These are phyloP conservation scores for Podospora appendiculata DNA, from an alignment of 495 filamentous ascomycete genomes.

Conservation along the genomic window DNA sequence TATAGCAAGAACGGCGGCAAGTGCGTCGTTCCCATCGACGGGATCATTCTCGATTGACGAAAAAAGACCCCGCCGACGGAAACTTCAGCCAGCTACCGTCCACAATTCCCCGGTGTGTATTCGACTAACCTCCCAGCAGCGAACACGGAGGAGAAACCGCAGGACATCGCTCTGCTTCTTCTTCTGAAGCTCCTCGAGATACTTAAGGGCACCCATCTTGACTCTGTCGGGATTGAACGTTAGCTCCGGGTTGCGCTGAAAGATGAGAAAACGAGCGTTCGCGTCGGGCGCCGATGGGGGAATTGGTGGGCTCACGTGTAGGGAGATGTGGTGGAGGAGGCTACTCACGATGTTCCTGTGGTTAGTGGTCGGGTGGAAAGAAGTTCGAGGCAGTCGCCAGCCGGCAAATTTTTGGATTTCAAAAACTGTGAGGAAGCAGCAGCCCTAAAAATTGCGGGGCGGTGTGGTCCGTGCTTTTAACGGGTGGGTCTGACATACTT, in stretches of 20 bases:
- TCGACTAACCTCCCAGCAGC: constrained; percentile 99
- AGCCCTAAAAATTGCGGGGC: constrained; percentile 19
- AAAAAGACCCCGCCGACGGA: too few relatives aligned
- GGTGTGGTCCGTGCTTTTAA: too few relatives aligned
- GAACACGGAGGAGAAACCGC: constrained; percentile 97
- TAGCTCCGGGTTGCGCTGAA: not conserved
- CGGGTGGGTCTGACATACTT: too few relatives aligned
- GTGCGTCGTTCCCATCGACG: not conserved
- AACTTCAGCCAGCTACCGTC: constrained; percentile 11
- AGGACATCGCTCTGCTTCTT: constrained; percentile 99
- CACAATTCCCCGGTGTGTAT: constrained; percentile 12
- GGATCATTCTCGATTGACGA: too few relatives aligned
- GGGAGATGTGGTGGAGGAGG: constrained; percentile 13
- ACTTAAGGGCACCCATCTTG: constrained; percentile 92
- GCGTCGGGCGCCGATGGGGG: not conserved
- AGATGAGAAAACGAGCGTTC: not conserved
- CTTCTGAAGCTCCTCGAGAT: constrained; percentile 99
- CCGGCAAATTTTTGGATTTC: constrained; percentile 17
- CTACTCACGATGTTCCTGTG: constrained; percentile 15
- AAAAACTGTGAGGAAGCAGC: constrained; percentile 16
- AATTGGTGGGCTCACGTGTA: not conserved
- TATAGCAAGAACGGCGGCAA: constrained; percentile 61
- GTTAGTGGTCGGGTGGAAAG: constrained; percentile 20
- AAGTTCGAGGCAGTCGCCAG: constrained; percentile 12
- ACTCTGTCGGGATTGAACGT: constrained; percentile 18